Percentiles rank a stretch among this genome's conserved stretches.
Evolutionary conservation across 306 rosid species (phyloP).

Genomic region (Pueraria montana): DNA sequence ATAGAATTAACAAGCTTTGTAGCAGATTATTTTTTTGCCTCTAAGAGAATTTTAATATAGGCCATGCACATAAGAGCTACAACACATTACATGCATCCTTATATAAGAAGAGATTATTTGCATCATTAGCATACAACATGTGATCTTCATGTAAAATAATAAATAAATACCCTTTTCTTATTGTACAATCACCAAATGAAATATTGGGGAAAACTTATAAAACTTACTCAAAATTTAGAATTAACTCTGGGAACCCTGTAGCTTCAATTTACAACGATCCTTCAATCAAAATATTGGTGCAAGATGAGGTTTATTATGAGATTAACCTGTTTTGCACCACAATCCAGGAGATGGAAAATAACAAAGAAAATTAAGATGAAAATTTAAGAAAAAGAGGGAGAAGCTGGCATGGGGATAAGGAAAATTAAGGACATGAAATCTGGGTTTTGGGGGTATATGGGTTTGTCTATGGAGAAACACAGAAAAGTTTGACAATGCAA

Average conservation of each 20-base stretch:
- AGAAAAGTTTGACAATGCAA: slow-evolving; percentile 25
- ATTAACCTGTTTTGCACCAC: slow-evolving; percentile 26
- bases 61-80: slow-evolving; percentile 12
- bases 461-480: slow-evolving; percentile 21
- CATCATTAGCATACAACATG: slow-evolving; percentile 1
- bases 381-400: neutral
- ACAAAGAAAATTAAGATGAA: slow-evolving; percentile 37
- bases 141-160: slow-evolving; percentile 22
- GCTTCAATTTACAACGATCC: neutral
- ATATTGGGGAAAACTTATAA: neutral
- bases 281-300: slow-evolving; percentile 25
- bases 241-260: slow-evolving; percentile 20
- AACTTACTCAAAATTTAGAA: slow-evolving; percentile 46
- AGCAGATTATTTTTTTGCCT: neutral
- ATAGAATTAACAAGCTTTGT: slow-evolving; percentile 18
- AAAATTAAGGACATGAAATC: slow-evolving; percentile 22
- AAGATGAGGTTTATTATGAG: slow-evolving; percentile 31
- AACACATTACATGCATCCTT: slow-evolving; percentile 20
- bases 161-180: slow-evolving; percentile 1
- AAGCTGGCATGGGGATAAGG: neutral
- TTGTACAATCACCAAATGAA: slow-evolving; percentile 22
- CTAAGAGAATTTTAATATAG: neutral
- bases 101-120: slow-evolving; percentile 34
- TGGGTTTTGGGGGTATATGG: slow-evolving; percentile 48
- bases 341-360: slow-evolving; percentile 23